A percentile compares a stretch with the other conserved stretches of the same genome.
Evolutionary conservation across 2,329 filamentous ascomycete species (phyloP).

Genomic region (Aspergillus novofumigatus): DNA sequence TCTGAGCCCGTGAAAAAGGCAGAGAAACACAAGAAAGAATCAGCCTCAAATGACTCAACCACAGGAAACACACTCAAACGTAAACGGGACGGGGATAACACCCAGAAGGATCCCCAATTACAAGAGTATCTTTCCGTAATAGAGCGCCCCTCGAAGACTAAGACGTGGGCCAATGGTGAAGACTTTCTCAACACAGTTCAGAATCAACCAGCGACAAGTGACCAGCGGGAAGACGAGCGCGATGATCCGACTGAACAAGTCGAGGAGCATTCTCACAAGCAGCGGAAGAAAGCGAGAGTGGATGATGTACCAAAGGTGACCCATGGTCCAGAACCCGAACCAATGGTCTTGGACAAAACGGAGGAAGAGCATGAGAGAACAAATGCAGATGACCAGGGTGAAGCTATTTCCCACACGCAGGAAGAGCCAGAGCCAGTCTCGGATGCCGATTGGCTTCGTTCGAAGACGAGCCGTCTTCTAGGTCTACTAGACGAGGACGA

Average conservation of each 20-base stretch:
- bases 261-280: conserved; percentile 38
- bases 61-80: conserved; percentile 35
- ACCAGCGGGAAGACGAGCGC: conserved; percentile 16
- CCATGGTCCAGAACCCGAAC: conserved; percentile 13
- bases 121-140: conserved; percentile 84
- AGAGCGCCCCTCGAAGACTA: conserved; percentile 62
- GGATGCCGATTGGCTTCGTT: conserved; percentile 89
- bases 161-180: conserved; percentile 58
- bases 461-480: conserved; percentile 78
- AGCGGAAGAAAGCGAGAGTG: conserved; percentile 38
- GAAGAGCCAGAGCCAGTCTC: conserved; percentile 45
- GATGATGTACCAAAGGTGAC: background rate
- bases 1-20: conserved; percentile 27
- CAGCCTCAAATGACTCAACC: conserved; percentile 14
- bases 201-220: conserved; percentile 17
- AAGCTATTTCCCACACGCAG: conserved; percentile 23
- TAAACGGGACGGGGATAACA: conserved; percentile 52
- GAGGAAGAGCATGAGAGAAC: conserved; percentile 15
- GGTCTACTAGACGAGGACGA: conserved; percentile 72
- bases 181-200: conserved; percentile 27
- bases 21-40: conserved; percentile 21
- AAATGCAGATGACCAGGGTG: conserved; percentile 13
- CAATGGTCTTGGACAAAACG: conserved; percentile 22
- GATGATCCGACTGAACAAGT: conserved; percentile 15
- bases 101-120: conserved; percentile 69